phyloP scores from a whole-genome alignment of 2,329 filamentous ascomycete genomes.

The Colletotrichum gigasporum region DNA sequence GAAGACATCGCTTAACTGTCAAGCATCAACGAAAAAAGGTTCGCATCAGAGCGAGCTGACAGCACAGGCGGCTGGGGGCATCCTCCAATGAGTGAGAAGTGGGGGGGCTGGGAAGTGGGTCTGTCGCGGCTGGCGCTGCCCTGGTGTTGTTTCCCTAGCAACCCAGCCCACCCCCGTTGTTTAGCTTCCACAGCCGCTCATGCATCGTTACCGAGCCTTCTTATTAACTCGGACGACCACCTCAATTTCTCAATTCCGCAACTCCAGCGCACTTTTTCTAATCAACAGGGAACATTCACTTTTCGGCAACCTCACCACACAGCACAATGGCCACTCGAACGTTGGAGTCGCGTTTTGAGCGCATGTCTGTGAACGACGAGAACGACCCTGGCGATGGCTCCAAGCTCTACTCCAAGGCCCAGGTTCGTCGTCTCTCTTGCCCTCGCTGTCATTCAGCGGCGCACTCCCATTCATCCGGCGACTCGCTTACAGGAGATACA shows the following conservation, averaged over 20 bases:
- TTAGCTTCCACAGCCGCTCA: conserved; percentile 16
- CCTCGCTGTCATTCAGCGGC: neutral
- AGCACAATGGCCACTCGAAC: conserved; percentile 75
- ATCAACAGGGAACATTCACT: conserved; percentile 29
- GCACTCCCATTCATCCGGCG: conserved; percentile 28
- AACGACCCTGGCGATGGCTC: conserved; percentile 71
- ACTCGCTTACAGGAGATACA: conserved; percentile 48
- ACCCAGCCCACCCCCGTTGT: conserved; percentile 24
- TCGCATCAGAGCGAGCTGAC: conserved; percentile 19
- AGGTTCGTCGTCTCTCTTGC: conserved; percentile 76
- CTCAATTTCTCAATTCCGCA: conserved; percentile 3
- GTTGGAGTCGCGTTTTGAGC: conserved; percentile 89
- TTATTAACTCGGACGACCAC: conserved; percentile 21
- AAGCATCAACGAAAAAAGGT: neutral
- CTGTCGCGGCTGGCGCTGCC: conserved; percentile 28
- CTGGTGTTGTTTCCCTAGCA: conserved; percentile 28
- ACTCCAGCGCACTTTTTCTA: conserved; percentile 21
- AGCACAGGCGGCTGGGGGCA: conserved; percentile 12
- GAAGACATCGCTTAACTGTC: neutral
- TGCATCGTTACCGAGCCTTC: conserved; percentile 23
- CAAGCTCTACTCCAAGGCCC: conserved; percentile 74
- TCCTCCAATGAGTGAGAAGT: conserved; percentile 14
- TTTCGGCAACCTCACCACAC: conserved; percentile 12
- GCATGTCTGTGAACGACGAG: conserved; percentile 89
- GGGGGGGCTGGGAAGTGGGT: conserved; percentile 24